Evolutionary conservation across 345 rosid genomes (phyloP), one percentile per base, ranked within the genome.

Genomic region (thale cress (Arabidopsis thaliana)): DNA sequence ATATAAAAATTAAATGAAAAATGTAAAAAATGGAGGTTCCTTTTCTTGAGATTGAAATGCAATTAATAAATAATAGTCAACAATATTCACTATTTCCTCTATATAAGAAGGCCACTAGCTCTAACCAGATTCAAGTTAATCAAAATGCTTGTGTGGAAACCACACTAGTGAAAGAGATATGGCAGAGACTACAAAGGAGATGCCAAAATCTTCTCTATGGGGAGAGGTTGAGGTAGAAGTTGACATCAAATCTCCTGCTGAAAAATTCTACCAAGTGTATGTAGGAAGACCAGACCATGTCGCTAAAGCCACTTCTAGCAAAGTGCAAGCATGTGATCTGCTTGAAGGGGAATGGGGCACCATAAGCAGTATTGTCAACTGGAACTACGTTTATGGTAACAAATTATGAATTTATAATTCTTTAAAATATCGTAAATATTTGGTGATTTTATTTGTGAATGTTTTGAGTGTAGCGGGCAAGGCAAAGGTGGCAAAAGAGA

Each of bases 351-450:
- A 61, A 3, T 61, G 66, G 50, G 66, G 66, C 1, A 7, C 7
- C 22, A 36, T 61, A 12, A 50, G 66, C 16, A 61, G 66, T 41
- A 61, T 61, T 24, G 4, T 61, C 66, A 24, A 24, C 7, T 61
- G 66, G 66, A 61, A 61, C 34, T 61, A 61, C 5, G 50, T 41
- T 41, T 61, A 61, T 61, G 66, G 66, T 61, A 41, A 22, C 23
- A 38, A 23, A 9, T 57, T 34, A 33, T 34, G 24, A 58, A 58
- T 33, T 34, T 12, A 6, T 33, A 58, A 8, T 5, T 34, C 25
- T 16, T 16, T 33, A 58, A 58, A 25, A 8, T 53, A 28, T 53
- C 23, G 0, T 24, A 4, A 1, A 10, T 51, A 51, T 52, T 9
- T 36, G 20, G 1, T 37, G 44, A 58, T 60, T 40, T 61, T 22